phyloP scores from a whole-genome alignment of 2,329 filamentous ascomycete species.

The Tolypocladium endophyticum region DNA sequence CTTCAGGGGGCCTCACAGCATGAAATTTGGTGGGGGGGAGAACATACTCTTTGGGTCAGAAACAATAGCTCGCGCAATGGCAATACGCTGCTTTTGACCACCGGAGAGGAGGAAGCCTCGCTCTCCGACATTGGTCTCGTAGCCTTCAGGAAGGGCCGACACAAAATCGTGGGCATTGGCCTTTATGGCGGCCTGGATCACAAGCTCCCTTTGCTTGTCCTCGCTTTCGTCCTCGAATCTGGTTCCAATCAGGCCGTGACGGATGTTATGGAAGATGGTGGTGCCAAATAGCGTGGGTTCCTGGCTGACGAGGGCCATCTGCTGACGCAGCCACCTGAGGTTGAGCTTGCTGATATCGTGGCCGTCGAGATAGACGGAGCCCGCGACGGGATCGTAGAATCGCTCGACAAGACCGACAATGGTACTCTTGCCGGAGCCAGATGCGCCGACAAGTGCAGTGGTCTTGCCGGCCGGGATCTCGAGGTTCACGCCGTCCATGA shows the following conservation, averaged over 20 bases:
- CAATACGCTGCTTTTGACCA: slow-evolving; percentile 94
- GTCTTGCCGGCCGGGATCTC: slow-evolving; percentile 80
- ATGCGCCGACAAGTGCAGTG: slow-evolving; percentile 87
- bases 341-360: slow-evolving; percentile 74
- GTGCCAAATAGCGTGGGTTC: slow-evolving; percentile 86
- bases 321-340: slow-evolving; percentile 80
- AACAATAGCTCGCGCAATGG: slow-evolving; percentile 83
- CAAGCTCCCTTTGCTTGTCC: slow-evolving; percentile 58
- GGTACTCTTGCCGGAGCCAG: slow-evolving; percentile 89
- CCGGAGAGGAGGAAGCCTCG: slow-evolving; percentile 86
- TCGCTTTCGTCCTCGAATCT: slow-evolving; percentile 54
- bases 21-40: background rate
- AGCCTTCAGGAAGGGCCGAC: slow-evolving; percentile 68
- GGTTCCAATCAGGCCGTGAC: slow-evolving; percentile 83
- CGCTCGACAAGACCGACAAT: slow-evolving; percentile 88
- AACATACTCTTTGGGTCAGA: slow-evolving; percentile 68
- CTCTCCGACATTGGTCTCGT: slow-evolving; percentile 92
- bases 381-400: slow-evolving; percentile 84
- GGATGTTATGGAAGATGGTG: slow-evolving; percentile 82
- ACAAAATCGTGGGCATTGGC: slow-evolving; percentile 95
- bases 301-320: slow-evolving; percentile 87
- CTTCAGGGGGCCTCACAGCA: background rate
- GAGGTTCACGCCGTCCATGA: slow-evolving; percentile 77
- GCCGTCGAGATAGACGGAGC: slow-evolving; percentile 70
- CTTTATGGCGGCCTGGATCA: slow-evolving; percentile 75